Base-by-base conservation (phyloP, 108 stramenopile species). In the Nitzschia inconspicua region DNA sequence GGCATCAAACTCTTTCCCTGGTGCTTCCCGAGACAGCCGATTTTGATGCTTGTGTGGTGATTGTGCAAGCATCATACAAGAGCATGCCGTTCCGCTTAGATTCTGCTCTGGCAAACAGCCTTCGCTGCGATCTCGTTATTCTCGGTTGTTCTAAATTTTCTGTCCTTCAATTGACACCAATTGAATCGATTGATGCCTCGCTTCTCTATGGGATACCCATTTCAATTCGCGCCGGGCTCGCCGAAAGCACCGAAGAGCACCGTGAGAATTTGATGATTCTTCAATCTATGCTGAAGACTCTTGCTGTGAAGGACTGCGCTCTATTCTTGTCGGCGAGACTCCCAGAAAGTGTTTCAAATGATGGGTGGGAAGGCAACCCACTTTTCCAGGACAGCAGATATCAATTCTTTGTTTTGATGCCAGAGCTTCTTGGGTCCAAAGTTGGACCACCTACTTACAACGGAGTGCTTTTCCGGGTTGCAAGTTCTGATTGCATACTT, bases 141-240 rank as follows among this genome's bases (percentile, higher is more conserved):
- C 27, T 76, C 35, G n/a, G 29, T 10, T 14, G 11, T 10, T 57
- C 61, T n/a, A 47, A 31, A 11, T 23, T 76, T 26, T 10, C 66
- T 44, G 50, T 76, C 25, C 39, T 66, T 31, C 68, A 70, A 59
- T 36, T 76, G 18, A 44, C 66, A 7, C 70, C 75, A 3, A 42
- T 71, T 37, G 30, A 46, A 4, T 56, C 37, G 26, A 30, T 76
- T 27, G 70, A 76, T 52, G 68, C 60, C 19, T 70, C 68, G 4
- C 50, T 76, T 10, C 27, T 76, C 28, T 76, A 49, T 55, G 75
- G 75, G 3, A 60, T 76, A n/a, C 51, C 75, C 24, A 65, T 76
- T 28, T 20, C 24, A 0, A 39, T 56, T 10, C 25, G 24, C 36
- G 47, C 70, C 8, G 68, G 34, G 10, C 13, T 66, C 3, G 47